Conservation (phyloP, 495 filamentous ascomycete genomes). For the Acidomyces sp. region DNA sequence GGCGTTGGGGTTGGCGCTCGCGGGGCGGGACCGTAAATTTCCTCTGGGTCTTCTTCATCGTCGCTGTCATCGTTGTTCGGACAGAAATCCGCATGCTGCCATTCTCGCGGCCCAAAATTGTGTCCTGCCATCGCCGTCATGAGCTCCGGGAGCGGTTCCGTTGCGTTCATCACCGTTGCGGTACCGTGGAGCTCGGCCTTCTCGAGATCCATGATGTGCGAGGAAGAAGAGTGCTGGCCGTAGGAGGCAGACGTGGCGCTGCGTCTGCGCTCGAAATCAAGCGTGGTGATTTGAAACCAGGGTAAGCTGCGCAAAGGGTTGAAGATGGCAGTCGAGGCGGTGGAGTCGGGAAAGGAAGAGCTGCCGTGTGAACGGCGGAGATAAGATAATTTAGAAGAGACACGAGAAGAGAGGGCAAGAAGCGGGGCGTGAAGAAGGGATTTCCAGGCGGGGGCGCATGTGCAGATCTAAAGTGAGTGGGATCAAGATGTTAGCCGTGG, state of each 20-base stretch:
- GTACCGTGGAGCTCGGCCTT: not conserved
- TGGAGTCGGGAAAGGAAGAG: conserved; percentile 1
- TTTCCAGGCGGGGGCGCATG: conserved; percentile 21
- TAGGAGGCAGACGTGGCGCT: not conserved
- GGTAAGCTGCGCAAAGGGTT: conserved; percentile 13
- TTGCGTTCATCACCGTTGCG: too few species aligned
- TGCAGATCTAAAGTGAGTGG: conserved; percentile 16
- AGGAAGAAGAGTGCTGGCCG: not conserved
- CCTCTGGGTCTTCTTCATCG: not conserved
- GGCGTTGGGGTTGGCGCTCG: conserved; percentile 1
- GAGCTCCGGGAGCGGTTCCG: too few species aligned
- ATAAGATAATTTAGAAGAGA: conserved; percentile 9
- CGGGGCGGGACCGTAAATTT: not conserved
- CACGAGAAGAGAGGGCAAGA: not conserved
- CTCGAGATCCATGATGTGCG: not conserved
- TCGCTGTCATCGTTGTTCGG: not conserved
- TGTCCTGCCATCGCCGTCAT: not conserved
- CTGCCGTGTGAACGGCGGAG: conserved; percentile 5
- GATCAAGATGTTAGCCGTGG: not conserved
- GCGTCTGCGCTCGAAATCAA: conserved; percentile 8
- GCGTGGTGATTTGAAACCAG: conserved; percentile 13
- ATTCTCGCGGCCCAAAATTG: not conserved
- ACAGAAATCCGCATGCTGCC: not conserved
- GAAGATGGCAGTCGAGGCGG: conserved; percentile 1
- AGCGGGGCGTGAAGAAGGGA: conserved; percentile 8